These are phyloP conservation scores for Penicillium paneum DNA, from an alignment of 2,329 filamentous ascomycete genomes.

Conservation along the genomic window DNA sequence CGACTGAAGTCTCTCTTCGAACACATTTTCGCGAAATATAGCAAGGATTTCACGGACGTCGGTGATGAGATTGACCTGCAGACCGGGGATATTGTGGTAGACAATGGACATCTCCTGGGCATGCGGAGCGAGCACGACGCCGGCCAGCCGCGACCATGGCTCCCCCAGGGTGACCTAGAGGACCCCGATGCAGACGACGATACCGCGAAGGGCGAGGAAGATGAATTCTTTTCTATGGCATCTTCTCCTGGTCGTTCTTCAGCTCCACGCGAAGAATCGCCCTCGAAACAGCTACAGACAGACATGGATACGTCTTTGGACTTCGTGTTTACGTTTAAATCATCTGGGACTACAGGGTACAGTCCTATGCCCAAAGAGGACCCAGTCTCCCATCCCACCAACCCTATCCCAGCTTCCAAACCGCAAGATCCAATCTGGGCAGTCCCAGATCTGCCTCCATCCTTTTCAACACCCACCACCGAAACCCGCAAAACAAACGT, in stretches of 20 bases:
- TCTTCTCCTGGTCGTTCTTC: neutral
- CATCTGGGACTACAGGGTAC: conserved; percentile 8
- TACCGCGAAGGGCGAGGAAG: conserved; percentile 3
- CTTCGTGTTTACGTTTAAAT: conserved; percentile 6
- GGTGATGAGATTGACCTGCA: conserved; percentile 86
- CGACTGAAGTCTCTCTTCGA: conserved; percentile 82
- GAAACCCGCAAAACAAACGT: conserved; percentile 13
- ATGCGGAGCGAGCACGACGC: conserved; percentile 59
- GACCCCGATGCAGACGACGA: conserved; percentile 4
- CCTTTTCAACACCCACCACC: conserved; percentile 19
- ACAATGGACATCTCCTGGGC: conserved; percentile 78
- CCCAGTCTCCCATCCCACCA: neutral
- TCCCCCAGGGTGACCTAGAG: conserved; percentile 18
- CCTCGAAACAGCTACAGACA: neutral
- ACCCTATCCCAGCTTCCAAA: conserved; percentile 4
- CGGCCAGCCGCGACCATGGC: conserved; percentile 30
- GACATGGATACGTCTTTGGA: neutral
- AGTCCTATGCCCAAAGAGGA: conserved; percentile 1
- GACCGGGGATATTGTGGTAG: conserved; percentile 77
- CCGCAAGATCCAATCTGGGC: conserved; percentile 20
- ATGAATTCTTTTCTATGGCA: neutral
- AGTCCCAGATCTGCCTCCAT: conserved; percentile 19
- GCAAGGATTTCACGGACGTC: conserved; percentile 73
- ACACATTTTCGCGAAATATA: conserved; percentile 84
- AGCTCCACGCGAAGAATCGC: neutral